Evolutionary conservation across 345 rosid species (phyloP), one percentile per base, ranked within the genome.

Genomic region (Nephelium lappaceum): DNA sequence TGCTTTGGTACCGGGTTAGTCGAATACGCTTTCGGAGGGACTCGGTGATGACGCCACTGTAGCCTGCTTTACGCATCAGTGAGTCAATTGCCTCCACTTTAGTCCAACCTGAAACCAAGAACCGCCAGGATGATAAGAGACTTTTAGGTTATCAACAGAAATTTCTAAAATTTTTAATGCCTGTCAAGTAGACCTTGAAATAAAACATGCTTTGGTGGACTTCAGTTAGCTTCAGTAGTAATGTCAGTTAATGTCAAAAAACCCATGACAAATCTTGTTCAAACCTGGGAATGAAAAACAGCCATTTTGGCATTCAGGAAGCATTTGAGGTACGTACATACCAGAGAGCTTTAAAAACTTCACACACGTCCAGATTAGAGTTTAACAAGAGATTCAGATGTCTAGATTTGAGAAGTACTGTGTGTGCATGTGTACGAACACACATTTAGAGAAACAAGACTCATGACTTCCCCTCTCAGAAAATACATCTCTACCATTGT

Each of bases 1-100:
- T 93, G 85, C 98, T 96, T 85, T 93, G 97, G 85, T 96, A 96
- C 31, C 98, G 95, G n/a, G 97, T 96, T 86, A 96, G 85, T 18
- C 71, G 74, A 62, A 96, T 86, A 71, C 93, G 86, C 88, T 84
- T 89, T 75, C 93, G 88, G 42, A 94, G 84, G 8, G 85, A 69
- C 65, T 96, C 98, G 0, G 89, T 87, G 77, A 96, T 92, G 72
- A 41, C 60, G 47, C 99, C 93, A 19, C 21, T 83, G 77, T 85
- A 93, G 74, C 98, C 98, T 27, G 99, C 90, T 85, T 96, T 96
- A 7, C 93, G 94, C 89, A 94, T 87, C 81, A 96, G 93, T 10
- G 98, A 96, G 74, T 96, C 93, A 3, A 96, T 92, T 55, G 99
- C 93, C 88, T 94, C 97, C 77, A 82, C 53, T 79, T 85, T 88